Evolutionary conservation across 2,329 filamentous ascomycete genomes (phyloP).

Genomic region (Pleoardoris graminearum): DNA sequence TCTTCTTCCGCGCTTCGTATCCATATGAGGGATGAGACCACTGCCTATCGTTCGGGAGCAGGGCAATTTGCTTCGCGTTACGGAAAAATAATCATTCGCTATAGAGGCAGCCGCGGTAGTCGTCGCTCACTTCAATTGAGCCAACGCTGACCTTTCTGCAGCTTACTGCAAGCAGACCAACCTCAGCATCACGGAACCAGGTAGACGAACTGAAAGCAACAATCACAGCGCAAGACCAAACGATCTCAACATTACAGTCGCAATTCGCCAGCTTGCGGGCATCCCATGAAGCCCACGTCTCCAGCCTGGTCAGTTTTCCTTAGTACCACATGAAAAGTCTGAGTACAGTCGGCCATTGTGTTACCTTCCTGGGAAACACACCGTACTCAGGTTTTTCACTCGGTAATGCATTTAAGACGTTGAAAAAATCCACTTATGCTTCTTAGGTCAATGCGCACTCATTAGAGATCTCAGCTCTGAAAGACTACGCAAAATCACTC

Average conservation of each 20-base stretch:
- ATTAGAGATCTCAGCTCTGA: constrained; percentile 46
- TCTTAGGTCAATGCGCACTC: constrained; percentile 38
- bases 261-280: constrained; percentile 43
- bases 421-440: neutral
- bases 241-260: constrained; percentile 37
- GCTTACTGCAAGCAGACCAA: constrained; percentile 21
- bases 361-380: too few relatives aligned
- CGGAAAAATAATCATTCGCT: neutral
- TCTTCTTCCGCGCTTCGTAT: constrained; percentile 22
- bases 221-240: constrained; percentile 36
- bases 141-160: constrained; percentile 16
- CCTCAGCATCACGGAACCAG: constrained; percentile 22
- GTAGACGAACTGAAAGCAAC: constrained; percentile 35
- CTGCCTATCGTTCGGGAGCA: too few relatives aligned
- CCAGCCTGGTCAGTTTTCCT: constrained; percentile 30
- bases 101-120: neutral
- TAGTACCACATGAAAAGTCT: too few relatives aligned
- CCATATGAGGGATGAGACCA: too few relatives aligned
- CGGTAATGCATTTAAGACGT: too few relatives aligned
- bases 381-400: too few relatives aligned
- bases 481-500: constrained; percentile 43
- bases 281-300: constrained; percentile 47
- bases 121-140: neutral
- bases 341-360: too few relatives aligned
- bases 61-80: too few relatives aligned